These are phyloP conservation scores for Chaetothyriales sp. DNA, from an alignment of 2,329 filamentous ascomycete genomes.

Conservation along the genomic window DNA sequence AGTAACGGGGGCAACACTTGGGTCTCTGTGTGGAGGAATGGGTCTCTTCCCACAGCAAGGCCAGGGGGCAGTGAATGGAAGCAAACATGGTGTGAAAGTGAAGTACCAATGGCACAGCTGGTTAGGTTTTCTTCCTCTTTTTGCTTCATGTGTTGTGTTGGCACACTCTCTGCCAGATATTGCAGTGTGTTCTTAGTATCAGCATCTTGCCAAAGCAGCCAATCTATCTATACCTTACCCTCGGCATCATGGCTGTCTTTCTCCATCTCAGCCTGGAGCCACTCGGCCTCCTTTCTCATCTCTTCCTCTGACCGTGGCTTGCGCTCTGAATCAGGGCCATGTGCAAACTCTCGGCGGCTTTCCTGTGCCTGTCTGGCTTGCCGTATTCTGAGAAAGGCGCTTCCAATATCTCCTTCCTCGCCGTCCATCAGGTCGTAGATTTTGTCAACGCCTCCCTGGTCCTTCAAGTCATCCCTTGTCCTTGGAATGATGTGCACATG, in stretches of 20 bases:
- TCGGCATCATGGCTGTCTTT: constrained; percentile 20
- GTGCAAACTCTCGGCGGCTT: constrained; percentile 34
- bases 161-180: not conserved
- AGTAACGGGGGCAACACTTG: not conserved
- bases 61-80: not conserved
- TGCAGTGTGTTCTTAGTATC: not conserved
- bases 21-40: not conserved
- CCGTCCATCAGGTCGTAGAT: constrained; percentile 73
- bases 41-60: not conserved
- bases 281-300: constrained; percentile 64
- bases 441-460: constrained; percentile 48
- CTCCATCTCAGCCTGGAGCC: constrained; percentile 44
- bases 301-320: constrained; percentile 52
- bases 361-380: constrained; percentile 19
- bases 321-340: constrained; percentile 58
- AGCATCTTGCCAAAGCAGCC: not conserved
- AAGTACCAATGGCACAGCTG: not conserved
- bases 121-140: not conserved
- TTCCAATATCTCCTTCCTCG: constrained; percentile 70
- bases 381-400: constrained; percentile 46
- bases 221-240: constrained; percentile 4
- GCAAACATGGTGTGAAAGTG: not conserved
- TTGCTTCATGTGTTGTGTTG: not conserved
- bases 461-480: constrained; percentile 41
- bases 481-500: constrained; percentile 86